These are phyloP conservation scores for Carex littledalei DNA, from an alignment of 176 grass and related monocot genomes.

Conservation along the genomic window DNA sequence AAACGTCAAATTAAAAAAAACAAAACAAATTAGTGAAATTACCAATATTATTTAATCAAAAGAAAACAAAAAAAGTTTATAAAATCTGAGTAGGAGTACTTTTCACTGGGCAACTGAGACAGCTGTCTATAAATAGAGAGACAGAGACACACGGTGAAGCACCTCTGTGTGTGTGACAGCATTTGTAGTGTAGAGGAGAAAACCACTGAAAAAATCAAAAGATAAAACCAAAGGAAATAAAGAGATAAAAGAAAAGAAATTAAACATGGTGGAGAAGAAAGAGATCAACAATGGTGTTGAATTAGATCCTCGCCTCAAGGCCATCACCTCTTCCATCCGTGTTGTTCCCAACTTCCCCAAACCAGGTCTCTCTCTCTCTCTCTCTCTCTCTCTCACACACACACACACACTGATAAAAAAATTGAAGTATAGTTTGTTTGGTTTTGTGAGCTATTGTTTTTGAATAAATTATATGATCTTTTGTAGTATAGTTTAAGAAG, in stretches of 20 bases:
- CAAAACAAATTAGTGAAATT: too few species aligned
- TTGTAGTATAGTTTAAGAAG: not conserved
- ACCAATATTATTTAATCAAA: too few species aligned
- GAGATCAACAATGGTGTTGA: slow-evolving; percentile 17
- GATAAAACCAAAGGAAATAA: not conserved
- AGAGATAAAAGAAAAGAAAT: not conserved
- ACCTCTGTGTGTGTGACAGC: slow-evolving; percentile 7
- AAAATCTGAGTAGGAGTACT: not conserved
- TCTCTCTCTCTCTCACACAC: not conserved
- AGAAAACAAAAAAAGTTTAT: too few species aligned
- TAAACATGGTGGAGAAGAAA: slow-evolving; percentile 19
- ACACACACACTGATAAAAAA: too few species aligned
- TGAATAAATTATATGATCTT: not conserved
- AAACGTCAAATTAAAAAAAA: too few species aligned
- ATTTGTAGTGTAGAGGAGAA: not conserved
- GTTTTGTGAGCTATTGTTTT: not conserved
- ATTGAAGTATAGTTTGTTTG: not conserved
- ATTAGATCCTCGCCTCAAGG: slow-evolving; percentile 65
- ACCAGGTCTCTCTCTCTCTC: slow-evolving; percentile 42
- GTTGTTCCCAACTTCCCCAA: slow-evolving; percentile 96
- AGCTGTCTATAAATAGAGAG: slow-evolving; percentile 18
- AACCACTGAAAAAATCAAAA: slow-evolving; percentile 18
- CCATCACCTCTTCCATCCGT: slow-evolving; percentile 73
- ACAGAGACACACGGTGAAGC: slow-evolving; percentile 1
- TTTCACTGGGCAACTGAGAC: not conserved